Percentiles rank a stretch among this genome's conserved stretches.
Conservation (phyloP, 108 stramenopile species). For the Fistulifera pelliculosa region DNA sequence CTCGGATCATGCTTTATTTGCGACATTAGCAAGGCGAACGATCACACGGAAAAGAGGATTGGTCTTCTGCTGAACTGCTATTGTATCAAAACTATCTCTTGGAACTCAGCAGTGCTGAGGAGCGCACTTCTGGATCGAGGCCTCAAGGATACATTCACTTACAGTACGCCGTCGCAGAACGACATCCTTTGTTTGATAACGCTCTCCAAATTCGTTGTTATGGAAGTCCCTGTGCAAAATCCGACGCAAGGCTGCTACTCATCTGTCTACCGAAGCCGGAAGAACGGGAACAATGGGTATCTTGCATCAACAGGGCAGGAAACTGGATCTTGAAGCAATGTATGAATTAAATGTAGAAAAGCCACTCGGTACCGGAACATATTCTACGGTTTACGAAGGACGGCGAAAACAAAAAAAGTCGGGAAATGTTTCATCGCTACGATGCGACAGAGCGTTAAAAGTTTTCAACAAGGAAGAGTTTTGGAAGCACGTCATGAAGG, state of each 20-base stretch:
- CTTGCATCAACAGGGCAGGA: conserved; percentile 51
- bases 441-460: conserved; percentile 61
- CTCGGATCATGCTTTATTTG: conserved; percentile 59
- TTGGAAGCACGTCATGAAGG: conserved; percentile 78
- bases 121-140: conserved; percentile 20
- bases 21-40: conserved; percentile 6
- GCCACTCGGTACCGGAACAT: conserved; percentile 57
- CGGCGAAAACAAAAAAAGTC: conserved; percentile 12
- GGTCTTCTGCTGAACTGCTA: conserved; percentile 51
- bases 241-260: conserved; percentile 35
- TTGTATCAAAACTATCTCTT: conserved; percentile 74
- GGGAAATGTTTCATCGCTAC: not conserved
- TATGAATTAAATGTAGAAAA: conserved; percentile 50
- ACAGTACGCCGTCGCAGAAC: conserved; percentile 26
- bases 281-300: conserved; percentile 62
- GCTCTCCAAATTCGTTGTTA: conserved; percentile 67
- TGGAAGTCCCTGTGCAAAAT: conserved; percentile 61
- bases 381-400: conserved; percentile 57
- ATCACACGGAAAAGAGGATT: conserved; percentile 23
- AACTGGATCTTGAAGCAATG: conserved; percentile 46
- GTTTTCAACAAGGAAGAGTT: conserved; percentile 86
- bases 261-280: conserved; percentile 40
- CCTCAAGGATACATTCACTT: conserved; percentile 70
- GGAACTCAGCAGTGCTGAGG: conserved; percentile 37
- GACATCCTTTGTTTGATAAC: conserved; percentile 25